Evolutionary conservation across 768 basidiomycete genomes (phyloP), one percentile per base, ranked within the genome.

Genomic region (Coprinopsis sp.): DNA sequence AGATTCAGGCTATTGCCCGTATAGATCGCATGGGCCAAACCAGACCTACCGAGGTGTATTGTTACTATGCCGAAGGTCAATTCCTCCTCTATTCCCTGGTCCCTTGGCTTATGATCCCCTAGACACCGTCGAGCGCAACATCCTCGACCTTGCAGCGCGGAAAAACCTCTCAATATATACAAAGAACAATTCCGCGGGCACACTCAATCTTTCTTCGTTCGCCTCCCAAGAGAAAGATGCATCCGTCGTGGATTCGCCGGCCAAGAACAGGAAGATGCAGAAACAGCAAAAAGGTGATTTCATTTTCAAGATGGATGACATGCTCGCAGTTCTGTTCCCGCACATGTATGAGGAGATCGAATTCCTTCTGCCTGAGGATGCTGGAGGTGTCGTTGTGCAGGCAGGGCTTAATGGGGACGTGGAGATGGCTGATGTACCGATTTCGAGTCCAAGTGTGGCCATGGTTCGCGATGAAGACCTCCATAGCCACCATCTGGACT

Each of bases 1-100:
- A 94, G 63, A 72, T 91, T 16, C 91, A 94, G 76, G 91, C 91
- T 18, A 93, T 94, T 52, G 90, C 91, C 16, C 84, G 91, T 43
- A 91, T 94, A 37, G 91, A 94, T 58, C 77, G 91, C 37, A 78
- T 91, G 74, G 87, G 89, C 2, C 90, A 91, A 62, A 81, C 76
- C 2, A 68, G 72, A 30, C 73, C 81, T 1, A 91, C 88, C 0
- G 87, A 90, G 81, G 87, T 91, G 1, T 89, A 76, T 53, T 91
- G 87, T 49, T 91, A 89, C 59, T 88, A 87, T 55, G 81, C 87
- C 3, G 82, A 89, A 70, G 79, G 82, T 81, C 55, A 19, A 37
- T 33, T 47, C 37, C 16, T 43, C 39, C 33, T 33, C 80, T n/a
- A 16, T 21, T n/a, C n/a, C n/a, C n/a, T n/a, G n/a, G n/a, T n/a